Conservation (phyloP, 2,329 filamentous ascomycete species). For the Hirsutella minnesotensis region DNA sequence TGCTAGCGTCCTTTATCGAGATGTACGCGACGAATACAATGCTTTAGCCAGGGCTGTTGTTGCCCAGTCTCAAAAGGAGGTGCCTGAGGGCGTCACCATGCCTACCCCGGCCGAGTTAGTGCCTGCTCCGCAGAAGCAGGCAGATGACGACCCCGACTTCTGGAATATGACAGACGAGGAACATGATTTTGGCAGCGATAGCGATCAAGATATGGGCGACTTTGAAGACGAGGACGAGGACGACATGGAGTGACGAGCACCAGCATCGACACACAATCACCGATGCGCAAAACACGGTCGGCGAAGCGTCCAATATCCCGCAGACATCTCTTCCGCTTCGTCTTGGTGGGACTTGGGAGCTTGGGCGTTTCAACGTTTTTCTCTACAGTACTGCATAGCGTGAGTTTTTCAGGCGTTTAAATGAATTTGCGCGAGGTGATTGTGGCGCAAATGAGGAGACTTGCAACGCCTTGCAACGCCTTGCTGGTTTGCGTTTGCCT, state of each 20-base stretch:
- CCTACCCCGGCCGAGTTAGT: conserved; percentile 58
- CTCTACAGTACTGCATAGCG: conserved; percentile 2
- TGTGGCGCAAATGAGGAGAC: neutral
- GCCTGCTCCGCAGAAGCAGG: conserved; percentile 45
- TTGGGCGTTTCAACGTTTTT: neutral
- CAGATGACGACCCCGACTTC: conserved; percentile 66
- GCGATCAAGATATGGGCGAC: conserved; percentile 52
- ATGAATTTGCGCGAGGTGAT: neutral
- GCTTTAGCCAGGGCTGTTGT: conserved; percentile 57
- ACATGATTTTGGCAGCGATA: conserved; percentile 67
- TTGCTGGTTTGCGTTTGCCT: neutral
- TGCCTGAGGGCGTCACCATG: conserved; percentile 71
- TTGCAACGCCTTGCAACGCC: no score
- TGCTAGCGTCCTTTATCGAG: conserved; percentile 75
- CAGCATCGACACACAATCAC: neutral
- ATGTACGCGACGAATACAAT: conserved; percentile 59
- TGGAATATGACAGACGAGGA: conserved; percentile 70
- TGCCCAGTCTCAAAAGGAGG: conserved; percentile 62
- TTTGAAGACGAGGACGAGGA: conserved; percentile 48
- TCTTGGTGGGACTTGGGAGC: neutral
- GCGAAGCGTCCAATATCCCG: neutral
- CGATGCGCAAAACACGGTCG: no score
- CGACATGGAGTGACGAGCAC: conserved; percentile 18
- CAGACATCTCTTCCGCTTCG: neutral
- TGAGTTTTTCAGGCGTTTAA: neutral